Conservation (phyloP, 2,329 filamentous ascomycete species). For the Mariannaea elegans region DNA sequence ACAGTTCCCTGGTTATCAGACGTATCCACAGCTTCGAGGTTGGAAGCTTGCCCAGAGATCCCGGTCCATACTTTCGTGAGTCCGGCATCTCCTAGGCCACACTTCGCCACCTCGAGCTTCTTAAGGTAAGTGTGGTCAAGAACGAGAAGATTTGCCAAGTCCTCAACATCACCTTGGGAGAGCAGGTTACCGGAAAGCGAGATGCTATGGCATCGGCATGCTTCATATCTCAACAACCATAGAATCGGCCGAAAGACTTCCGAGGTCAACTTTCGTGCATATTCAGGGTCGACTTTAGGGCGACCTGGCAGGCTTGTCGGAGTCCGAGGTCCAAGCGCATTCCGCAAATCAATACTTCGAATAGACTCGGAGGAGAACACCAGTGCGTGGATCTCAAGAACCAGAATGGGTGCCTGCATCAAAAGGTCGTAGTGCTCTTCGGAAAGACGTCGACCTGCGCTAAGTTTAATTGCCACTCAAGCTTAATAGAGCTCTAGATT, state of each 20-base stretch:
- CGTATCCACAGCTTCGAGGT: slow-evolving; percentile 59
- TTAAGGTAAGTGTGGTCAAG: slow-evolving; percentile 52
- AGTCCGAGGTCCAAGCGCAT: slow-evolving; percentile 47
- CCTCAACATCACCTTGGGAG: slow-evolving; percentile 56
- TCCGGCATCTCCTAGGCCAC: slow-evolving; percentile 59
- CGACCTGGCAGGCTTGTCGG: slow-evolving; percentile 33
- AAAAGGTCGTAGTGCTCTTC: slow-evolving; percentile 59
- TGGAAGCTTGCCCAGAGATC: slow-evolving; percentile 54
- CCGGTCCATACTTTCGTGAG: slow-evolving; percentile 59
- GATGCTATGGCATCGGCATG: slow-evolving; percentile 61
- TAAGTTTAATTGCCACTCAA: slow-evolving; percentile 2
- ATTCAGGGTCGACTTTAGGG: slow-evolving; percentile 32
- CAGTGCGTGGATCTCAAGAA: slow-evolving; percentile 65
- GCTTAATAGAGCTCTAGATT: not conserved
- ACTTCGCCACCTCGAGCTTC: slow-evolving; percentile 60
- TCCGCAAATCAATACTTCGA: slow-evolving; percentile 62
- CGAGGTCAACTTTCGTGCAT: slow-evolving; percentile 40
- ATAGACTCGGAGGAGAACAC: slow-evolving; percentile 65
- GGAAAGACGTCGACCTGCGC: slow-evolving; percentile 55
- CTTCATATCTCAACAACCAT: slow-evolving; percentile 57
- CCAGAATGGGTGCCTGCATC: slow-evolving; percentile 59
- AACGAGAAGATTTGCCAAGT: slow-evolving; percentile 51
- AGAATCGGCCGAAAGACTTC: slow-evolving; percentile 60
- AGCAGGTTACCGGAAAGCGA: slow-evolving; percentile 60
- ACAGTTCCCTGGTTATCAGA: slow-evolving; percentile 63